Evolutionary conservation across 225 moss, liverwort and hornwort genomes (phyloP), one percentile per base, ranked within the genome.

Genomic region (Marchantia polymorpha): DNA sequence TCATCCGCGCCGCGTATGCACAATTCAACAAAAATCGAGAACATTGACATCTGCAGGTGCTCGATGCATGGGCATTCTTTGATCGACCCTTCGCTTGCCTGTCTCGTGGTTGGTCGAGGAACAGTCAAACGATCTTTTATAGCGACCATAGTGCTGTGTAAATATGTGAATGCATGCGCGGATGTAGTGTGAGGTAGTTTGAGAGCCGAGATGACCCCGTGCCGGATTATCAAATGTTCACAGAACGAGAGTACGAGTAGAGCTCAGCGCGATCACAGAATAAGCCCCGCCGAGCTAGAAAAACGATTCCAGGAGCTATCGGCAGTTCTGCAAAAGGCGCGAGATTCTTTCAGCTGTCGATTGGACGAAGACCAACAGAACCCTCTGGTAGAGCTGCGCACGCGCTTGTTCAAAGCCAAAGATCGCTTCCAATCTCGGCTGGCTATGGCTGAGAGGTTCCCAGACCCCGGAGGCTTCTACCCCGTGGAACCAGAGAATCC

Each of bases 401-500:
- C 53, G 0, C 68, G 54, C 56, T 56, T 79, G 54, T 9, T 68
- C 51, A 79, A 30, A n/a, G 78, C 78, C 69, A 79, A 79, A 26
- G 69, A 79, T 52, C 78, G 78, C 52, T 79, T 79, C 78, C 54
- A 79, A 29, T 30, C 78, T 30, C 78, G 78, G 20, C 52, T 68
- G 23, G 78, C 49, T 17, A 68, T n/a, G 49, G 23, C 64, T 50
- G 64, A 64, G 7, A 48, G 64, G 15, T 77, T 77, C 10, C 77
- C 64, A 1, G 65, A 77, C 77, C 50, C 10, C 49, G 64, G 64
- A 10, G 77, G 64, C 20, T 77, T 77, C 64, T 64, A 77, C 60
- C 77, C 77, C 6, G 78, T 39, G 27, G 50, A 60, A 29, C 78
- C 76, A 4, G 77, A 73, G 13, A 83, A 87, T 31, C 81, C 87